Base-by-base conservation (phyloP, 176 grass and related monocot species). In the Musa itinerans region DNA sequence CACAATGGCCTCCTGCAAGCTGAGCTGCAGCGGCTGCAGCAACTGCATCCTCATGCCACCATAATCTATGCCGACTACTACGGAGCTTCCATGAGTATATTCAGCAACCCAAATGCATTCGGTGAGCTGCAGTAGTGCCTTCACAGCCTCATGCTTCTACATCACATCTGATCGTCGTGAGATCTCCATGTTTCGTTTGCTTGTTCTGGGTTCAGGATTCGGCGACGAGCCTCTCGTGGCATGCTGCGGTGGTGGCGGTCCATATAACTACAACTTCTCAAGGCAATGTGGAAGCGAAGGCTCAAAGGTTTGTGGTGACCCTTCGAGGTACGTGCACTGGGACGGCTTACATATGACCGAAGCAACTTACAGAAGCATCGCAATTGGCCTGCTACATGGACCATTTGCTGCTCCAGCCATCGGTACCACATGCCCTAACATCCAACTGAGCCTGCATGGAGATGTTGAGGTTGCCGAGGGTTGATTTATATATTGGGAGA, bases 241-340 rank as follows among this genome's bases (percentile, higher is more conserved):
- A 2, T 78, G 76, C 63, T 67, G 76, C 22, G 76, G 76, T 2
- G 76, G 63, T 5, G 75, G 75, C n/a, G 75, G 75, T 3, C 13
- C 16, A 10, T 78, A 54, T 10, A 78, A 78, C 27, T 67, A 29
- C 75, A 52, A 78, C 6, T 17, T 19, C 15, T 53, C 59, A 11
- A n/a, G 8, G 75, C 59, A 11, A 1, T 78, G 75, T 58, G 75
- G 75, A 14, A 43, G 10, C 48, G 9, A 10, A 9, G 75, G 59
- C 14, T 14, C 62, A 19, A 65, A 50, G 24, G 54, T 62, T 14
- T 43, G 55, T 23, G 15, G 8, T 19, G 27, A 76, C 23, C 74
- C 74, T n/a, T 20, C 26, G 16, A 49, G 8, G 10, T 22, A 61
- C 54, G 24, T 76, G 2, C n/a, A 11, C 74, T 76, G 74, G 74